Evolutionary conservation across 148 eudicot species (phyloP).

Genomic region (Amaranthus palmeri): DNA sequence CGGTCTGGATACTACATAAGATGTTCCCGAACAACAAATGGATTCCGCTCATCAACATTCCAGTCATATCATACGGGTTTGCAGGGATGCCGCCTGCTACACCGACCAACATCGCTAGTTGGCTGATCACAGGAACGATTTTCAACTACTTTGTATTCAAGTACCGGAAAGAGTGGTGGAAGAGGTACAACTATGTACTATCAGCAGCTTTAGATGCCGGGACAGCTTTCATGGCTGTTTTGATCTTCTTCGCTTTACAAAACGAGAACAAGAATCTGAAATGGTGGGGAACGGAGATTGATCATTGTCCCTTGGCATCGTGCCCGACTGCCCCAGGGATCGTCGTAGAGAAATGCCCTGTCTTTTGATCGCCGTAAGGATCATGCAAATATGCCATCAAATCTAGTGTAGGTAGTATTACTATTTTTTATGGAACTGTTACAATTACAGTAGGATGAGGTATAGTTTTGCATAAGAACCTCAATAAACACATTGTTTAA

Average conservation of each 20-base stretch:
- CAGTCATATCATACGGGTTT: constrained; percentile 90
- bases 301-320: constrained; percentile 83
- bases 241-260: constrained; percentile 81
- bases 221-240: constrained; percentile 95
- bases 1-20: constrained; percentile 83
- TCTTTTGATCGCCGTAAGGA: constrained; percentile 18
- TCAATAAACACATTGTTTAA: constrained; percentile 8
- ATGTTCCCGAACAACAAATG: constrained; percentile 85
- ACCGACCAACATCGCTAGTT: constrained; percentile 91
- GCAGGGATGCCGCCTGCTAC: constrained; percentile 99
- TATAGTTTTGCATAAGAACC: background rate
- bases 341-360: constrained; percentile 62
- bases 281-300: constrained; percentile 92
- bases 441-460: constrained; percentile 2
- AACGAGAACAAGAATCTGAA: constrained; percentile 63
- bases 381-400: constrained; percentile 13
- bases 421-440: constrained; percentile 9
- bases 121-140: constrained; percentile 74
- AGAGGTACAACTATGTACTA: constrained; percentile 83
- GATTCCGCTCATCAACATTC: constrained; percentile 88
- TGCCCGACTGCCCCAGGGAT: constrained; percentile 96
- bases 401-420: constrained; percentile 1
- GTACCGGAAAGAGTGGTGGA: constrained; percentile 84
- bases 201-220: constrained; percentile 97
- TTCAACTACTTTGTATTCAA: constrained; percentile 92